Percentiles rank a stretch among this genome's conserved stretches.
Conservation (phyloP, 139 green algal species). For the Ulvella scutata region DNA sequence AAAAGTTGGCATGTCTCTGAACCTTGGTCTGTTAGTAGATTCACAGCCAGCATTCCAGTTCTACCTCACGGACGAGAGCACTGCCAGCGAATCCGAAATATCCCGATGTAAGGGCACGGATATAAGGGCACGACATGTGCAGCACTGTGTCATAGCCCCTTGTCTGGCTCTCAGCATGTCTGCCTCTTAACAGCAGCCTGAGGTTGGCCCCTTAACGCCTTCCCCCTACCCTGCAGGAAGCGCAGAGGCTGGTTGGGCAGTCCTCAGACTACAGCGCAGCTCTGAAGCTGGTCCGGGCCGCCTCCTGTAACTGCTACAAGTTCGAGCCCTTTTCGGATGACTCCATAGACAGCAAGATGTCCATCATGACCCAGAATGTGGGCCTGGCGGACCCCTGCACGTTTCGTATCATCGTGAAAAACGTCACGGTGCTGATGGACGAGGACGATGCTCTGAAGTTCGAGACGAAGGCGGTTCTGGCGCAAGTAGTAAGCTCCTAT, state of each 20-base stretch:
- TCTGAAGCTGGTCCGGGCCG: constrained; percentile 7
- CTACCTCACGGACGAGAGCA: too few species aligned
- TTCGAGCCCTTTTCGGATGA: constrained; percentile 10
- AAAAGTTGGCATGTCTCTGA: too few species aligned
- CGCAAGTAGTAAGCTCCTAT: constrained; percentile 12
- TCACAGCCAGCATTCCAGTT: too few species aligned
- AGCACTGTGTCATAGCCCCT: too few species aligned
- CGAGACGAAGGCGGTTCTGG: constrained; percentile 4
- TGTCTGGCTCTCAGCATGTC: not conserved
- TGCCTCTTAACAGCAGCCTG: too few species aligned
- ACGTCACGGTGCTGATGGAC: constrained; percentile 4
- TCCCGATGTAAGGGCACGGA: too few species aligned
- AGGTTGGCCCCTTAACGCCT: too few species aligned
- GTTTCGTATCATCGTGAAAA: constrained; percentile 14
- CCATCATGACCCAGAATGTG: constrained; percentile 8
- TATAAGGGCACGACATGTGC: too few species aligned
- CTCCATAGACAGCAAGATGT: constrained; percentile 12
- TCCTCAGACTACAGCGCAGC: not conserved
- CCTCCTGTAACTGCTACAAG: constrained; percentile 17
- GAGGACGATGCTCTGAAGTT: not conserved
- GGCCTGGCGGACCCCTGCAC: constrained; percentile 16
- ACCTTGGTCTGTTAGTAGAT: too few species aligned
- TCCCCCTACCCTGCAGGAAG: not conserved
- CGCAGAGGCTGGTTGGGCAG: not conserved
- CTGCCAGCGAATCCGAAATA: too few species aligned